Conservation (phyloP, 2,329 filamentous ascomycete genomes). For the Dactylella cylindrospora region DNA sequence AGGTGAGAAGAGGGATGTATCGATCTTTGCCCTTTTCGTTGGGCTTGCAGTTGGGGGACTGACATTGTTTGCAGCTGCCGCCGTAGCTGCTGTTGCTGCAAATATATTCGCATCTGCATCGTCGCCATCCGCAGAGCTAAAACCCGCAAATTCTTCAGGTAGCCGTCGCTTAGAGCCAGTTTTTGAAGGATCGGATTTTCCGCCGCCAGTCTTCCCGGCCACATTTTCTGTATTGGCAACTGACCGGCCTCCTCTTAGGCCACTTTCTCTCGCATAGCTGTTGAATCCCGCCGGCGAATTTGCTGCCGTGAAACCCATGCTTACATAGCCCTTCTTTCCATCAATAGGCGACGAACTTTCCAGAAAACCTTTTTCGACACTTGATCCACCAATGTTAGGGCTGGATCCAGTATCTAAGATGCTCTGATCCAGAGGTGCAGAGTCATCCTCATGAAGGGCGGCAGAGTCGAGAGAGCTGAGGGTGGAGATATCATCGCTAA, state of each 20-base stretch:
- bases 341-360: neutral
- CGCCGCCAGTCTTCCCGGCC: constrained; percentile 9
- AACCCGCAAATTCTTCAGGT: constrained; percentile 36
- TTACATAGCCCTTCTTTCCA: constrained; percentile 27
- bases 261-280: constrained; percentile 15
- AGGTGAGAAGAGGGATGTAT: constrained; percentile 28
- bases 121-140: constrained; percentile 27
- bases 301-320: constrained; percentile 22
- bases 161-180: constrained; percentile 39
- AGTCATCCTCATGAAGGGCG: constrained; percentile 21
- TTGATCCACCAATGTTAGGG: neutral
- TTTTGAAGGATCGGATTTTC: constrained; percentile 23
- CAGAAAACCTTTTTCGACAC: constrained; percentile 21
- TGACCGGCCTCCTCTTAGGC: constrained; percentile 9
- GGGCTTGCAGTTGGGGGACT: constrained; percentile 1
- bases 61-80: constrained; percentile 16
- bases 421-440: constrained; percentile 13
- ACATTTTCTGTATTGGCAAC: constrained; percentile 3
- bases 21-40: constrained; percentile 27
- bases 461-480: constrained; percentile 37
- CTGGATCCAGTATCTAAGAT: constrained; percentile 14
- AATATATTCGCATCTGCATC: constrained; percentile 34
- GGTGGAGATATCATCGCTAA: constrained; percentile 36
- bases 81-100: constrained; percentile 32
- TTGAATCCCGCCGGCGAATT: constrained; percentile 15